These are phyloP conservation scores for Cymbopogon citratus DNA, from an alignment of 176 grass and related monocot genomes.

Conservation along the genomic window DNA sequence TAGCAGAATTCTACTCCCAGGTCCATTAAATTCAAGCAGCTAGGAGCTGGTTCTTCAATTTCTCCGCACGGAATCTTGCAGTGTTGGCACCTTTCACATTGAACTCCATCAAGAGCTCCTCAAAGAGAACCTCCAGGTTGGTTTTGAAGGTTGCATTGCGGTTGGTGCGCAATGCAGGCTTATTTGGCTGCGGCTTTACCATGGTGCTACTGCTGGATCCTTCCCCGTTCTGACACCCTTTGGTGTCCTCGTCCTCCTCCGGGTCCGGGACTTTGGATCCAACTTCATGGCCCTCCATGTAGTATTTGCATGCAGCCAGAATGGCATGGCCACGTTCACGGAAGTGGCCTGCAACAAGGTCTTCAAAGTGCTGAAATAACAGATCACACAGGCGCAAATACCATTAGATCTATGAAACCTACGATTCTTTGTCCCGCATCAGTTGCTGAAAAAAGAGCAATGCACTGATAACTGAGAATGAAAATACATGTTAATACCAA, in stretches of 20 bases:
- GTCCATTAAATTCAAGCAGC: conserved; percentile 15
- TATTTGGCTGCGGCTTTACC: not conserved
- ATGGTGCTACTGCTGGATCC: conserved; percentile 26
- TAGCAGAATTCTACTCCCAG: not conserved
- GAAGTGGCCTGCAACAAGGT: conserved; percentile 72
- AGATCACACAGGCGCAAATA: not conserved
- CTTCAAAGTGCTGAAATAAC: conserved; percentile 81
- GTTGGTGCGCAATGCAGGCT: not conserved
- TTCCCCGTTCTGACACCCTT: not conserved
- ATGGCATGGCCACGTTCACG: conserved; percentile 46
- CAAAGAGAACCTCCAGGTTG: conserved; percentile 47
- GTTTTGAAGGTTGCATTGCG: conserved; percentile 28
- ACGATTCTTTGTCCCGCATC: not conserved
- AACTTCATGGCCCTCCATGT: conserved; percentile 62
- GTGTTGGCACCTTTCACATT: conserved; percentile 86
- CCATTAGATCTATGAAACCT: not conserved
- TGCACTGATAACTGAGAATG: not conserved
- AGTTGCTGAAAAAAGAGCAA: not conserved
- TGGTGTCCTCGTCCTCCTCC: conserved; percentile 21
- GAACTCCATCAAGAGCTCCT: conserved; percentile 93
- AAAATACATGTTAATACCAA: not conserved
- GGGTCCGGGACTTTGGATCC: conserved; percentile 56
- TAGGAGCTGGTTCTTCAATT: conserved; percentile 35
- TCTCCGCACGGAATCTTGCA: conserved; percentile 51
- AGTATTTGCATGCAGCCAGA: conserved; percentile 65